A percentile compares a stretch with the other conserved stretches of the same genome.
phyloP scores from a whole-genome alignment of 2,329 filamentous ascomycete species.

The Claviceps sp. region DNA sequence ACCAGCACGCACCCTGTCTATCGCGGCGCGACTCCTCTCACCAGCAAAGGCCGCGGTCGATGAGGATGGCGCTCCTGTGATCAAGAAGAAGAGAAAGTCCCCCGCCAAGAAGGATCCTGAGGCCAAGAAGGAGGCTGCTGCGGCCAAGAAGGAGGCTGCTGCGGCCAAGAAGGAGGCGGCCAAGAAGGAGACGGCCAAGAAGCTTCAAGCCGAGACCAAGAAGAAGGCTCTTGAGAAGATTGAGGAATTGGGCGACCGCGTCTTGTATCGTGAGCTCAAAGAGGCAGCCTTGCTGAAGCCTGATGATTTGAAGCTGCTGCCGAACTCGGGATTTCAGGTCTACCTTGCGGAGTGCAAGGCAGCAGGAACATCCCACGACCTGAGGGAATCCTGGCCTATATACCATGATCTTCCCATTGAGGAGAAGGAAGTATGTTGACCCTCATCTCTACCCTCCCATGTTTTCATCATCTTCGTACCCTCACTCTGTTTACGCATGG shows the following conservation, averaged over 20 bases:
- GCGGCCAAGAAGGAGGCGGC: slow-evolving; percentile 28
- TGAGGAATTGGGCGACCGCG: no score
- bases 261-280: slow-evolving; percentile 19
- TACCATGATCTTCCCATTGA: slow-evolving; percentile 27
- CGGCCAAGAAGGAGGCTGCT: slow-evolving; percentile 17
- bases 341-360: slow-evolving; percentile 18
- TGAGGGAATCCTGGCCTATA: slow-evolving; percentile 15
- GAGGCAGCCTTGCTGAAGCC: slow-evolving; percentile 24
- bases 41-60: slow-evolving; percentile 8
- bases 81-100: slow-evolving; percentile 21
- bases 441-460: neutral
- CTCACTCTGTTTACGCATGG: neutral
- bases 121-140: slow-evolving; percentile 17
- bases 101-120: slow-evolving; percentile 17
- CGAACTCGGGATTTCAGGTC: slow-evolving; percentile 23
- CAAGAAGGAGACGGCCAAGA: slow-evolving; percentile 20
- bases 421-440: slow-evolving; percentile 30
- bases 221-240: slow-evolving; percentile 7
- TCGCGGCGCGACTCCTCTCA: slow-evolving; percentile 16
- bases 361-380: no score
- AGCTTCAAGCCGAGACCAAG: neutral
- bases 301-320: slow-evolving; percentile 20
- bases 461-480: neutral
- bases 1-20: slow-evolving; percentile 12
- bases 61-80: slow-evolving; percentile 7